These are phyloP conservation scores for Mycena polygramma DNA, from an alignment of 768 basidiomycete species.

Conservation along the genomic window DNA sequence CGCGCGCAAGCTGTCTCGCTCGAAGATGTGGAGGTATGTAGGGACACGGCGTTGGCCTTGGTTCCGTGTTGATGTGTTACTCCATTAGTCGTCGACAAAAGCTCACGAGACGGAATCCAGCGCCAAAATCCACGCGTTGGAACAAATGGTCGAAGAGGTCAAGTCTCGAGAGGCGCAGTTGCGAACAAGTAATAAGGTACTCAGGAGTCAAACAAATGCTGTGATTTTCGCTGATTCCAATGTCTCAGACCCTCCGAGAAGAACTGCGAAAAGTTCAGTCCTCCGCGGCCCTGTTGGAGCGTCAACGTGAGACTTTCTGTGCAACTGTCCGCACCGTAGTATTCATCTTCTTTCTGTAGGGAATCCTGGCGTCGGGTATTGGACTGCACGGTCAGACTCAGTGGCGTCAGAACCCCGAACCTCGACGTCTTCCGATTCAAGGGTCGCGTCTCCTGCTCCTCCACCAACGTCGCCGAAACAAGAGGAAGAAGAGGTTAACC, in stretches of 20 bases:
- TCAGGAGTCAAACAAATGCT: too few species aligned
- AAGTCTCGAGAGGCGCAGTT: conserved; percentile 79
- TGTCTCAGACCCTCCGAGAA: conserved; percentile 83
- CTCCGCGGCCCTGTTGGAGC: conserved; percentile 89
- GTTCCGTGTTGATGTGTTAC: conserved; percentile 8
- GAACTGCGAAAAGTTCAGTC: conserved; percentile 97
- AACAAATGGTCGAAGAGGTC: conserved; percentile 80
- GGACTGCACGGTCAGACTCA: conserved; percentile 68
- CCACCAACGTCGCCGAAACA: conserved; percentile 54
- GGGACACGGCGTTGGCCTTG: not conserved
- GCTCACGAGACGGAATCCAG: conserved; percentile 61
- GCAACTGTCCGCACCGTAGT: not conserved
- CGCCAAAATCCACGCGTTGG: conserved; percentile 64
- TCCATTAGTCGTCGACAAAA: conserved; percentile 49
- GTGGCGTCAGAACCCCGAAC: conserved; percentile 57
- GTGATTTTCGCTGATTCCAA: conserved; percentile 17
- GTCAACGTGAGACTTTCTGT: conserved; percentile 60
- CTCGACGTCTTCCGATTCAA: conserved; percentile 50
- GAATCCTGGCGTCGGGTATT: conserved; percentile 95
- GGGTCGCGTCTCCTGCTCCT: conserved; percentile 54
- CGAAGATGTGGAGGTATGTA: conserved; percentile 74
- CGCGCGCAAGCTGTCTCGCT: conserved; percentile 61
- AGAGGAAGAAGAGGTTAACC: conserved; percentile 95
- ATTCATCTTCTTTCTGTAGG: conserved; percentile 43
- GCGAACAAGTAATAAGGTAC: conserved; percentile 83